Base-by-base conservation (phyloP, 2,329 filamentous ascomycete genomes). In the Pseudogymnoascus sp. region DNA sequence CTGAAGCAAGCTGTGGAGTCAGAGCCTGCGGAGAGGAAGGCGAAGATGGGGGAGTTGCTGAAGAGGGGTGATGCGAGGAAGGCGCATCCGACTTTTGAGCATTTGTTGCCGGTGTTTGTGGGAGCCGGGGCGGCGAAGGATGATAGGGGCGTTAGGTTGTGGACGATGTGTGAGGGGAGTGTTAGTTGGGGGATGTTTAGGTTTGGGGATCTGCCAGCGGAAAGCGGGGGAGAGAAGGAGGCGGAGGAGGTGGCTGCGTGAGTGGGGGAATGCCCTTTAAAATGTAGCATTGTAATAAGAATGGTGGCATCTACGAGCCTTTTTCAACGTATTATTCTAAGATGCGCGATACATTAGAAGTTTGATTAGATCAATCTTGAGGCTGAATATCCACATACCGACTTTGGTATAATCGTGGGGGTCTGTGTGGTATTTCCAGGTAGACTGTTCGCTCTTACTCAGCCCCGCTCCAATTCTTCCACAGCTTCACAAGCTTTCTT, bases 41-140 rank as follows among this genome's bases (percentile, higher is more conserved):
- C 71, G 68, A 76, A 74, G 7, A 75, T 84, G 74, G 73, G 73
- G 60, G 74, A 74, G 21, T 69, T 84, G 69, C 66, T 83, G 66
- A 75, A 75, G 65, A 76, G 81, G 62, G 68, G 68, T 1, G 83
- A 86, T 76, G 82, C 83, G 1, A 79, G 82, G 65, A 77, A 81
- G 69, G 84, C 85, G 8, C 85, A 88, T 76, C 85, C 85, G n/a
- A 79, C 75, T 2, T 81, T 85, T 66, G 85, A 88, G 47, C 85
- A 88, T 75, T 71, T 87, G 53, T 70, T 87, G 63, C 85, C 85
- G 0, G 77, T 87, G 18, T 76, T 85, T 70, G 76, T 88, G 63
- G 80, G 76, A 12, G 81, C 82, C 1, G 83, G 83, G 0, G 82
- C 83, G 59, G 82, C 80, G 1, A 80, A 79, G 0, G 72, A 75